Conservation (phyloP, 2,329 filamentous ascomycete genomes). For the Exophiala xenobiotica region DNA sequence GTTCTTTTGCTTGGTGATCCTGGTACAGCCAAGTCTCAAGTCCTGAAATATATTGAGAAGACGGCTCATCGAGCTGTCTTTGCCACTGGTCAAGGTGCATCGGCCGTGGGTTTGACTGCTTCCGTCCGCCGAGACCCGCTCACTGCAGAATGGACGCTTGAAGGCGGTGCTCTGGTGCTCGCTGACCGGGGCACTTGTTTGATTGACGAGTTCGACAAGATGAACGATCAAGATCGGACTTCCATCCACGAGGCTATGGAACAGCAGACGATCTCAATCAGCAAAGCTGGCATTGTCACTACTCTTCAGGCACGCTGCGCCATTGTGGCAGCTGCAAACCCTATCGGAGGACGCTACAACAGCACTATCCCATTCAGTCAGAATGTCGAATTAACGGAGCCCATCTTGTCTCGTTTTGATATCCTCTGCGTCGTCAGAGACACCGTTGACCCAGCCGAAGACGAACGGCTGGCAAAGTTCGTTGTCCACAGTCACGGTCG, state of each 20-base stretch:
- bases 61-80: slow-evolving; percentile 96
- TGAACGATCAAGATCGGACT: slow-evolving; percentile 98
- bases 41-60: slow-evolving; percentile 97
- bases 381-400: slow-evolving; percentile 95
- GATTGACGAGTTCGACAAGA: slow-evolving; percentile 99
- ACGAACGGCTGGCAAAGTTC: slow-evolving; percentile 89
- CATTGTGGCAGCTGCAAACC: slow-evolving; percentile 95
- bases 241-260: slow-evolving; percentile 99
- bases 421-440: slow-evolving; percentile 95
- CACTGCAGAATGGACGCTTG: slow-evolving; percentile 95
- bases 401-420: slow-evolving; percentile 96
- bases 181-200: slow-evolving; percentile 93
- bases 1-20: slow-evolving; percentile 94
- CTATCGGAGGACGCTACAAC: slow-evolving; percentile 94
- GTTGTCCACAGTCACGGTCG: slow-evolving; percentile 92
- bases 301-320: slow-evolving; percentile 94
- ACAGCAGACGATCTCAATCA: slow-evolving; percentile 98
- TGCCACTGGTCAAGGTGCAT: slow-evolving; percentile 94
- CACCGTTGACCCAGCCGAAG: slow-evolving; percentile 86
- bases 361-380: slow-evolving; percentile 92
- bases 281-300: slow-evolving; percentile 96
- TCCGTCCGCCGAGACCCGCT: slow-evolving; percentile 93
- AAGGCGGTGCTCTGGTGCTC: slow-evolving; percentile 91
- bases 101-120: slow-evolving; percentile 94
- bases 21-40: slow-evolving; percentile 95